phyloP scores from a whole-genome alignment of 1,139 yeast genomes.

The Candida sojae region DNA sequence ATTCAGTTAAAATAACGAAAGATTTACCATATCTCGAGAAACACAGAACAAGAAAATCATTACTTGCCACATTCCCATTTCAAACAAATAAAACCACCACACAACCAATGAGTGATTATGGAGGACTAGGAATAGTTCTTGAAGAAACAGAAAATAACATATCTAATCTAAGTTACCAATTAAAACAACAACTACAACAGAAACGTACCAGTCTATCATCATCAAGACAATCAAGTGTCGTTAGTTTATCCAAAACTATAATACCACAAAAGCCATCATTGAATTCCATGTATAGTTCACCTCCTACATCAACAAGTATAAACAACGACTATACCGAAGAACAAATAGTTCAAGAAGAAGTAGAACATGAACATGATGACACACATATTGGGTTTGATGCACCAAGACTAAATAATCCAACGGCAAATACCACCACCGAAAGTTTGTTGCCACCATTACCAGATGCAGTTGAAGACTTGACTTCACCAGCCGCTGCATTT shows the following conservation, averaged over 20 bases:
- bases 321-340: not conserved
- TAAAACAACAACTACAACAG: slow-evolving; percentile 5
- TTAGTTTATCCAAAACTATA: slow-evolving; percentile 6
- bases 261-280: slow-evolving; percentile 6
- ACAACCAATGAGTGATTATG: slow-evolving; percentile 14
- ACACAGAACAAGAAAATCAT: no score
- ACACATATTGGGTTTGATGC: not conserved
- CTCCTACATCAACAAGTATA: not conserved
- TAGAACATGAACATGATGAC: not conserved
- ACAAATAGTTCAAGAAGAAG: not conserved
- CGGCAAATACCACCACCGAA: slow-evolving; percentile 19
- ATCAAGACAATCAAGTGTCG: slow-evolving; percentile 8
- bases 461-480: slow-evolving; percentile 17
- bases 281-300: slow-evolving; percentile 2
- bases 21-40: no score
- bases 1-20: no score
- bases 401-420: not conserved
- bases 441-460: slow-evolving; percentile 44
- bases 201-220: slow-evolving; percentile 4
- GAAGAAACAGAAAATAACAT: slow-evolving; percentile 22
- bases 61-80: not conserved
- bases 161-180: slow-evolving; percentile 3
- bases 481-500: slow-evolving; percentile 1
- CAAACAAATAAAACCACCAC: not conserved
- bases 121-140: slow-evolving; percentile 35